Conservation (phyloP, 352 stramenopile genomes). For the Elongisporangium senticosum region DNA sequence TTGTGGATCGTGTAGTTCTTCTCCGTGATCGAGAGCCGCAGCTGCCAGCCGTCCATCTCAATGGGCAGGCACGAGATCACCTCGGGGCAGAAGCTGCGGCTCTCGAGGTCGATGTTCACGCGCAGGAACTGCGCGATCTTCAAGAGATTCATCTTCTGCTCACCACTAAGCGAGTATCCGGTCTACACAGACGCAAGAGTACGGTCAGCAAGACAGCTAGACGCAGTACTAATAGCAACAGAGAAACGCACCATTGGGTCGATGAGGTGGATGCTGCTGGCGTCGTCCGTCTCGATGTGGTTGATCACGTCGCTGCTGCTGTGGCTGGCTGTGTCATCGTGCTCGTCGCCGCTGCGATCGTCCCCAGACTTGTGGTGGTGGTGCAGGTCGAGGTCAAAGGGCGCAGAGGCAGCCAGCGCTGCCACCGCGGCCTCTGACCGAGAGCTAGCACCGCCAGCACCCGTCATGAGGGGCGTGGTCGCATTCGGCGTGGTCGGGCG, state of each 20-base stretch:
- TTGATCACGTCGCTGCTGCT: conserved; percentile 35
- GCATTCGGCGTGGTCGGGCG: conserved; percentile 18
- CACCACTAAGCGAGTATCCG: conserved; percentile 53
- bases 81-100: conserved; percentile 74
- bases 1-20: conserved; percentile 89
- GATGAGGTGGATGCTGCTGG: conserved; percentile 35
- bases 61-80: conserved; percentile 84
- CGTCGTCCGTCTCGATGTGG: conserved; percentile 56
- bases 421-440: background rate
- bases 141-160: conserved; percentile 56
- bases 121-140: conserved; percentile 73
- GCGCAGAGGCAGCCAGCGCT: background rate
- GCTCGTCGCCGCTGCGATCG: conserved; percentile 19
- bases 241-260: conserved; percentile 23
- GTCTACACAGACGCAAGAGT: conserved; percentile 20
- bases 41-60: conserved; percentile 83
- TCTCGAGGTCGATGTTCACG: conserved; percentile 80
- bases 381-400: conserved; percentile 21
- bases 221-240: background rate
- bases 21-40: conserved; percentile 79
- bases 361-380: conserved; percentile 1
- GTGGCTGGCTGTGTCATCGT: conserved; percentile 38
- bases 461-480: conserved; percentile 7
- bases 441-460: conserved; percentile 10
- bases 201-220: background rate